Evolutionary conservation across 164 flowering plant species (phyloP), one percentile per base, ranked within the genome.

Genomic region (Amborella trichopoda): DNA sequence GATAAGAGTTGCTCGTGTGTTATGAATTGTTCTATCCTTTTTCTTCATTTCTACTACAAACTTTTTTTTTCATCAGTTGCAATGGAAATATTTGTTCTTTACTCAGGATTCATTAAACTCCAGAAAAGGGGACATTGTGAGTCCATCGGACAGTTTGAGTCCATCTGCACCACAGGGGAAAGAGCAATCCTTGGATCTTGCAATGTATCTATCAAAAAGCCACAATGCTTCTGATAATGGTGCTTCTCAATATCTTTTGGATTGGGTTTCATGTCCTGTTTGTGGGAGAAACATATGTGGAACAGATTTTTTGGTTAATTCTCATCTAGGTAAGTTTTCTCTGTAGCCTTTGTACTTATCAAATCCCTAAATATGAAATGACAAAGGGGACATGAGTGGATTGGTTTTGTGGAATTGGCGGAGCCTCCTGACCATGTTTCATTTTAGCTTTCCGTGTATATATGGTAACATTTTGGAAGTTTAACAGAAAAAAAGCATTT

Each of bases 191-290:
- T 53, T 56, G 12, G 26, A 33, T 30, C 27, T 25, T 26, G 50
- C 16, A 26, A 8, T 10, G 18, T 48, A 21, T 23, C 24, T 13
- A 42, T 23, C 8, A 23, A 28, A 20, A 20, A 21, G 9, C 19
- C 55, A 30, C 14, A 64, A 34, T 19, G 36, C 18, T 12, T 55
- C 49, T 17, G 34, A 51, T 8, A 38, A 52, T 36, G 50, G 25
- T 2, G 34, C 16, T 24, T 26, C 21, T 5, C 48, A 27, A 16
- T 52, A 45, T 9, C n/a, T 27, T 3, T 48, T 54, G 26, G 82
- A 63, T 47, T 66, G 66, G 62, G 88, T 80, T 13, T 56, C 46
- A 30, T 84, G 93, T 48, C 97, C 97, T 10, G 84, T 84, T 53
- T 88, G 97, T 49, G 81, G 77, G 4, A 50, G 21, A 2, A 13